Base-by-base conservation (phyloP, 768 basidiomycete species). In the Kwoniella bestiolae region DNA sequence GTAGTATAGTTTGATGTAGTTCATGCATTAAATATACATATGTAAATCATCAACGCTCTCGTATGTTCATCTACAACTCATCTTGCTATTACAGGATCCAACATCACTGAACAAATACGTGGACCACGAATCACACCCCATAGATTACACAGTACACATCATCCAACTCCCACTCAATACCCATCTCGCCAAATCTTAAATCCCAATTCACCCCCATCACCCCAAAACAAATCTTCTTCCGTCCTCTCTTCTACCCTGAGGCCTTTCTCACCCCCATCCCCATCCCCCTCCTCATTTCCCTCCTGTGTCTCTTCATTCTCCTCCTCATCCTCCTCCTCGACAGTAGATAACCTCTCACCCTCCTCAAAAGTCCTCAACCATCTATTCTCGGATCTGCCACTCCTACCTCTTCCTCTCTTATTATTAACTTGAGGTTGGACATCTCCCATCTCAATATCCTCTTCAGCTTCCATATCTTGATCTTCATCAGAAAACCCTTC, bases 181-280 rank as follows among this genome's bases (percentile, higher is more conserved):
- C 16, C 49, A 62, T 75, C 74, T 56, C 71, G 35, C 74, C 74
- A 75, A 2, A 72, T 56, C 25, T 16, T 60, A 44, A 75, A 75
- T 0, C 69, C 71, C 6, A 67, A 26, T 29, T 68, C 61, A 16
- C 74, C 71, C 23, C 67, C 74, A 32, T 55, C 38, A 8, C 28
- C 62, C 46, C 70, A 73, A 53, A 70, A 73, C 63, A 51, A 47
- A 12, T 64, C 61, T 14, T 56, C 56, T 25, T 49, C 60, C 46
- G 31, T 18, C 38, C 25, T 35, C 38, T 18, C n/a, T 32, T 51
- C 47, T 34, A 18, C 56, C 26, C 64, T n/a, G 11, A 14, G 18
- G 11, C 32, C 34, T 34, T 66, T 50, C 21, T 38, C 3, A 23
- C 23, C 18, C 21, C 9, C 32, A 21, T 44, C 14, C 11, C 16